phyloP scores from a whole-genome alignment of 495 filamentous ascomycete genomes.

The Neurospora sublineolata region DNA sequence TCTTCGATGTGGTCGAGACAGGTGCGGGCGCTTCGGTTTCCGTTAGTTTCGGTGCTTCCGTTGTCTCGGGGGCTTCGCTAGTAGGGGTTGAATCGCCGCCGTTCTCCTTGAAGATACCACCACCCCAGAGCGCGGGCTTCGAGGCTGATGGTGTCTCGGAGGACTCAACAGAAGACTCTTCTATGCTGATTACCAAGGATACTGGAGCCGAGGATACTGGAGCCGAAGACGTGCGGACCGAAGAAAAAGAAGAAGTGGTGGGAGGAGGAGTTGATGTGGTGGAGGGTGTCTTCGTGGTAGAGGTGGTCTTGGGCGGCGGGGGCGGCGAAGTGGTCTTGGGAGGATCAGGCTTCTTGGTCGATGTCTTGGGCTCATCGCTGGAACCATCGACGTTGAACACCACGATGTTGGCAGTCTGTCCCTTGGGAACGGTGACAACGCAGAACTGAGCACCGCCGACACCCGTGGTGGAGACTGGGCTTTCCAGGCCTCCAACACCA shows the following conservation, averaged over 20 bases:
- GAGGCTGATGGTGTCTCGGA: slow-evolving; percentile 1
- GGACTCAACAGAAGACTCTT: slow-evolving; percentile 5
- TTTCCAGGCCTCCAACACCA: slow-evolving; percentile 41
- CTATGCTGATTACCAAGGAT: neutral
- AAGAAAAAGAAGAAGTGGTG: slow-evolving; percentile 5
- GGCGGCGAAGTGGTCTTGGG: slow-evolving; percentile 5
- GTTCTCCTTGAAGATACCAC: slow-evolving; percentile 29
- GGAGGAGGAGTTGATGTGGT: slow-evolving; percentile 6
- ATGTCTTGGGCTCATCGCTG: neutral
- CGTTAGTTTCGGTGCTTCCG: neutral
- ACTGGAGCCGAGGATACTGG: neutral
- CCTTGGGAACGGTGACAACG: slow-evolving; percentile 65
- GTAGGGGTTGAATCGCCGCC: neutral
- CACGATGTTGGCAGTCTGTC: slow-evolving; percentile 55
- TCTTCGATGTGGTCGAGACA: slow-evolving; percentile 17
- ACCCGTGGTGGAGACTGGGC: slow-evolving; percentile 45
- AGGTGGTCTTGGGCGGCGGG: slow-evolving; percentile 3
- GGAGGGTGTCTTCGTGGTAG: slow-evolving; percentile 5
- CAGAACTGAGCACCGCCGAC: slow-evolving; percentile 66
- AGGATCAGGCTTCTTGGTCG: slow-evolving; percentile 1
- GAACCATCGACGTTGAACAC: slow-evolving; percentile 40
- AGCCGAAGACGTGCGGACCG: slow-evolving; percentile 6
- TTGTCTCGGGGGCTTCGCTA: neutral
- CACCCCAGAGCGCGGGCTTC: slow-evolving; percentile 6
- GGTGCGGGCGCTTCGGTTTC: slow-evolving; percentile 1